phyloP scores from a whole-genome alignment of 345 rosid species.

The Eucalyptus regnans region DNA sequence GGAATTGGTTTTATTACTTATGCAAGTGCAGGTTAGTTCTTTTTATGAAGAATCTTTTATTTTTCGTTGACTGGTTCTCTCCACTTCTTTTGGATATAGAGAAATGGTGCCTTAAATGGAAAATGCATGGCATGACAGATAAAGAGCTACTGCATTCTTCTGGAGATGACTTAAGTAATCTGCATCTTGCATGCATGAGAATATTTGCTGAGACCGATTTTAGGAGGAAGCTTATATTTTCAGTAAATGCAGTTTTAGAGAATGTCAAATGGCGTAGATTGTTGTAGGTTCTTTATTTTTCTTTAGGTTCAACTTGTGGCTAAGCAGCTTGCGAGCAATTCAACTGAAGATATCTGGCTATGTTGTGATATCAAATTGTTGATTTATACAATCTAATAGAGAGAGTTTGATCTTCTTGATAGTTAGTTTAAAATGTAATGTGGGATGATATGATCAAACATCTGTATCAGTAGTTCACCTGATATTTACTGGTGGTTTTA shows the following conservation, averaged over 20 bases:
- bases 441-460: not conserved
- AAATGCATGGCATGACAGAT: not conserved
- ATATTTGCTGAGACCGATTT: not conserved
- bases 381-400: not conserved
- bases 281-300: not conserved
- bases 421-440: not conserved
- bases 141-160: not conserved
- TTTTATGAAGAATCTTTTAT: not conserved
- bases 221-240: not conserved
- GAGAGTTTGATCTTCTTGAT: not conserved
- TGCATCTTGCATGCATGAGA: not conserved
- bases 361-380: not conserved
- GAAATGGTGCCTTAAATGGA: not conserved
- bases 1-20: slow-evolving; percentile 97
- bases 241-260: not conserved
- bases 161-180: not conserved
- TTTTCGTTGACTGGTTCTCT: not conserved
- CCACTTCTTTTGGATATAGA: not conserved
- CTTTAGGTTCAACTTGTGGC: not conserved
- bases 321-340: not conserved
- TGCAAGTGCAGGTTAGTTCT: slow-evolving; percentile 59
- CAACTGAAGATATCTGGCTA: not conserved
- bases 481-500: not conserved
- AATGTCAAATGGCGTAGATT: not conserved
- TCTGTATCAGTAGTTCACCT: not conserved